Evolutionary conservation across 306 rosid species (phyloP).

Genomic region (Glycine soja): DNA sequence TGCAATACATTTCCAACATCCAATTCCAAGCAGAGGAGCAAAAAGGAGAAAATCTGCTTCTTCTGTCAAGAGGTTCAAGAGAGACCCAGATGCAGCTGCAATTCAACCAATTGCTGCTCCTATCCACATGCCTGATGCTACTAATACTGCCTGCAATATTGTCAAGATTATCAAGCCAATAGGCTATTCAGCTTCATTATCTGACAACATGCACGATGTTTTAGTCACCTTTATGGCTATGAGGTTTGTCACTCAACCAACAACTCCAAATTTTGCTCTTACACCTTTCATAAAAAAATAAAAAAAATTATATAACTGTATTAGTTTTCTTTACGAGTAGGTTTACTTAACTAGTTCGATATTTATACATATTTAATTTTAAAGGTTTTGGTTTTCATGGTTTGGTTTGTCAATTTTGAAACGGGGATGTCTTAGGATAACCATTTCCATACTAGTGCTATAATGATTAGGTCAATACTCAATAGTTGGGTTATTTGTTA

Average conservation of each 20-base stretch:
- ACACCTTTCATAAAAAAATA: too few relatives aligned
- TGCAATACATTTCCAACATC: constrained; percentile 61
- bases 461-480: constrained; percentile 3
- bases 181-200: constrained; percentile 71
- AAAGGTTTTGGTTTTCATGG: constrained; percentile 1
- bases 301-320: too few relatives aligned
- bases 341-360: background rate
- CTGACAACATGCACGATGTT: constrained; percentile 64
- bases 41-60: constrained; percentile 81
- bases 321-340: constrained; percentile 3
- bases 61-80: constrained; percentile 86
- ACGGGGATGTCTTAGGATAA: background rate
- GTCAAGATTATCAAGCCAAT: constrained; percentile 83
- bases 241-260: constrained; percentile 66
- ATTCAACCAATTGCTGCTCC: constrained; percentile 11
- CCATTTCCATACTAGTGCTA: background rate
- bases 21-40: constrained; percentile 69
- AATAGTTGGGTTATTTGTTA: constrained; percentile 3
- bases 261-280: constrained; percentile 19
- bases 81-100: constrained; percentile 43
- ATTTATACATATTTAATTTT: constrained; percentile 22
- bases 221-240: constrained; percentile 71
- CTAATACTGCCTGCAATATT: constrained; percentile 53
- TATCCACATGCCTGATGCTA: constrained; percentile 47
- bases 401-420: constrained; percentile 19